Base-by-base conservation (phyloP, 495 filamentous ascomycete species). In the Trichoderma reesei region DNA sequence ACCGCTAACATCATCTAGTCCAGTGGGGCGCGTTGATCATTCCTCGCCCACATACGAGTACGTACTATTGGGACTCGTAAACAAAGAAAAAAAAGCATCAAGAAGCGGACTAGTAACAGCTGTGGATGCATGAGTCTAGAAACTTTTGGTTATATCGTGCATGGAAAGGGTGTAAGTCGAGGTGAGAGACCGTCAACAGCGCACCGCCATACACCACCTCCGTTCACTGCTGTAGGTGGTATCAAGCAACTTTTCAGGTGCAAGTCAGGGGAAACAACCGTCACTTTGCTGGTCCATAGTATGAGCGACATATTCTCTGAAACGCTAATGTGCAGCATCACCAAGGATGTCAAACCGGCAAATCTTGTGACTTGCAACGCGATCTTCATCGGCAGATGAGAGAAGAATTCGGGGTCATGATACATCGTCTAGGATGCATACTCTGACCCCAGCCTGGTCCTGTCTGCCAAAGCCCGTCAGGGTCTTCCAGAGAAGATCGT, bases 11-110 rank as follows among this genome's bases (percentile, higher is more conserved):
- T 26, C 26, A 31, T 10, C 51, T 56, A 56, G 18, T 6, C 8
- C 51, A 56, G 51, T 56, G 51, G 51, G 51, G 20, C 51, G 51
- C 31, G 51, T 56, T 56, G 51, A 56, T 56, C 51, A 16, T 56
- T 26, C 26, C 44, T 48, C 44, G 51, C 34, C 51, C 51, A 56
- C 10, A 56, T 5, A 56, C 10, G 3, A 4, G 7, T 33, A 20
- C 10, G 51, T 26, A 26, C 1, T 26, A 26, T 26, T 26, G 26
- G 26, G 26, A 26, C 26, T 26, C 26, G 26, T 26, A 26, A 26
- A 26, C 26, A 1, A 26, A 26, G 26, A 26, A 26, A 26, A 26
- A 26, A 26, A 26, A 1, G 26, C 26, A 26, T 26, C 26, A 26
- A 56, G 51, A 26, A 26, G 51, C 51, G 34, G 51, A 34, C 51